Conservation (phyloP, 306 rosid genomes). For the Elaeagnus macrophylla region DNA sequence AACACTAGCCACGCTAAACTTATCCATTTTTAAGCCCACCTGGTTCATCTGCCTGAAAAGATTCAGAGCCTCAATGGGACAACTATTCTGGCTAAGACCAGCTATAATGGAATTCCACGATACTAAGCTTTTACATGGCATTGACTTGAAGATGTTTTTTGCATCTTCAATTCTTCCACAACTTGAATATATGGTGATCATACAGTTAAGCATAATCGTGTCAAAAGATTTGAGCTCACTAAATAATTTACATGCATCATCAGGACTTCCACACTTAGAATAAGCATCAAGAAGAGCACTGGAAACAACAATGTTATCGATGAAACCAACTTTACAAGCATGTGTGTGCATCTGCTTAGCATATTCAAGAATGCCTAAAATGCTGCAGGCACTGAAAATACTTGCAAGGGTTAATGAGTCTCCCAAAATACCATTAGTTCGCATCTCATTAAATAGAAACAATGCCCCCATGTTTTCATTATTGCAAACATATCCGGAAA, state of each 20-base stretch:
- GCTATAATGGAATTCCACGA: constrained; percentile 78
- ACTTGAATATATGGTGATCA: constrained; percentile 59
- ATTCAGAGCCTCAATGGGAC: constrained; percentile 52
- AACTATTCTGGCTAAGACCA: constrained; percentile 58
- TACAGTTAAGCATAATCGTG: constrained; percentile 57
- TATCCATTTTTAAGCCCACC: constrained; percentile 48
- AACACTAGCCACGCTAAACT: constrained; percentile 58
- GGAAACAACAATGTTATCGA: constrained; percentile 41
- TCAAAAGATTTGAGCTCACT: constrained; percentile 49
- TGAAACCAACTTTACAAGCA: constrained; percentile 46
- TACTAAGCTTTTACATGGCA: constrained; percentile 51
- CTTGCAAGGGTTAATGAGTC: constrained; percentile 48
- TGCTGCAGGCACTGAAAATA: constrained; percentile 46
- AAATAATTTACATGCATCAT: constrained; percentile 65
- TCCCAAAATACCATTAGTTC: constrained; percentile 33
- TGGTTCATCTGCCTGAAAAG: constrained; percentile 46
- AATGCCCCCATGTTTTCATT: constrained; percentile 51
- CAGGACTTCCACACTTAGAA: constrained; percentile 48
- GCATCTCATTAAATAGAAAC: constrained; percentile 48
- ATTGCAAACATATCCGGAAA: constrained; percentile 53
- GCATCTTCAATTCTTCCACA: constrained; percentile 77
- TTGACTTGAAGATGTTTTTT: constrained; percentile 37
- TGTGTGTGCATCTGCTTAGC: constrained; percentile 47
- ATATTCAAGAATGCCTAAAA: constrained; percentile 31
- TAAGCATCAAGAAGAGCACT: constrained; percentile 70